Evolutionary conservation across 2,329 filamentous ascomycete species (phyloP), one percentile per base, ranked within the genome.

Genomic region (Colletotrichum eremochloae): DNA sequence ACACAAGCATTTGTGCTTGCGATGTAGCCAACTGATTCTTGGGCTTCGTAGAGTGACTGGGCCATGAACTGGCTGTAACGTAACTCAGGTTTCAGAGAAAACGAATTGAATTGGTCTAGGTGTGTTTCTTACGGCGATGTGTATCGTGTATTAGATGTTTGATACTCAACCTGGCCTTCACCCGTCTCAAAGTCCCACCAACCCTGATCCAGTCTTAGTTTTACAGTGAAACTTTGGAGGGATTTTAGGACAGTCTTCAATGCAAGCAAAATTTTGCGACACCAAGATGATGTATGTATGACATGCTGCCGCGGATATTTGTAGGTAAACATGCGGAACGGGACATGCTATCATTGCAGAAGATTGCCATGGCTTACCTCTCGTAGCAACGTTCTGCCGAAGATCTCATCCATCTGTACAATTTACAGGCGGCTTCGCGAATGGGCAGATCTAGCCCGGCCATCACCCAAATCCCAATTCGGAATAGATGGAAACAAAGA

Each of bases 1-100:
- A 36, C 40, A 31, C 64, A 55, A 64, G 57, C 68, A 68, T 63
- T 53, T 52, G 56, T 58, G 58, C 58, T 63, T 60, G 42, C 46
- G 65, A 36, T 58, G 58, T 68, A 58, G 65, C 58, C 44, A 57
- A 42, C 42, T 40, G 48, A 11, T 56, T 68, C 42, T 63, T 53
- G 58, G 29, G 24, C 31, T 67, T 68, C 42, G 44, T 55, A 68
- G 58, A 63, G 65, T 63, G 40, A 60, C 40, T 63, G 33, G 24
- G 15, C 15, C 46, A n/a, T 31, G 60, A 29, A 36, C 64, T 56
- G 20, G 1, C 46, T 71, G 63, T 63, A 68, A 56, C 24, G n/a
- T 68, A 56, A 53, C 7, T 29, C 36, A 6, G 55, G 3, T 15
- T 29, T 15, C 12, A 57, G 6, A n/a, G 12, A 6, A 57, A 68